A percentile compares a stretch with the other conserved stretches of the same genome.
These are phyloP conservation scores for Chrysanthemum lavandulifolium DNA, from an alignment of 129 eudicot genomes.

Conservation along the genomic window DNA sequence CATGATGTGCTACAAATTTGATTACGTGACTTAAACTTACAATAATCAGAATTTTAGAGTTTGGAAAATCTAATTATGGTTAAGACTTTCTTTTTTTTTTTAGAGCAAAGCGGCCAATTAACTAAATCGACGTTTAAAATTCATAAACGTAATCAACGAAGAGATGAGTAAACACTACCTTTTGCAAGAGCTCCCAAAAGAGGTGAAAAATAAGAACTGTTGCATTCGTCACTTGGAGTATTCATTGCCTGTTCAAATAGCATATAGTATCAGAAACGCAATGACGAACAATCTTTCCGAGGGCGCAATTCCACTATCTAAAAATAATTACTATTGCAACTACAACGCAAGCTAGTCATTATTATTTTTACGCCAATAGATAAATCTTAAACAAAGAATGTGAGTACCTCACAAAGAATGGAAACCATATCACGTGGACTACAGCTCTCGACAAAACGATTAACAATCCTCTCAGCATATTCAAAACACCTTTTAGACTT, in stretches of 20 bases:
- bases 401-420: slow-evolving; percentile 72
- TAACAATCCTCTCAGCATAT: slow-evolving; percentile 47
- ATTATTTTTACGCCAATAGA: not conserved
- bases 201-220: slow-evolving; percentile 51
- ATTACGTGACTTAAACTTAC: too few species aligned
- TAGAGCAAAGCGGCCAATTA: not conserved
- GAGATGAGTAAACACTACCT: slow-evolving; percentile 47
- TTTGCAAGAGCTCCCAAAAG: slow-evolving; percentile 65
- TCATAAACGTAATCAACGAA: slow-evolving; percentile 9
- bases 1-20: too few species aligned
- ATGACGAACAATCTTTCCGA: too few species aligned
- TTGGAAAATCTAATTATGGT: not conserved
- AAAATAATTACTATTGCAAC: not conserved
- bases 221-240: slow-evolving; percentile 43
- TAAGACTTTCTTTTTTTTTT: not conserved
- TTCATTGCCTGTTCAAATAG: slow-evolving; percentile 67
- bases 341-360: not conserved
- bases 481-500: slow-evolving; percentile 61
- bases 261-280: slow-evolving; percentile 6
- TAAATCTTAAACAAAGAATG: slow-evolving; percentile 2
- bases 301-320: too few species aligned
- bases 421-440: slow-evolving; percentile 90
- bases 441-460: slow-evolving; percentile 51
- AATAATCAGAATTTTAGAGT: not conserved
- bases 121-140: not conserved